phyloP scores from a whole-genome alignment of 2,329 filamentous ascomycete genomes.

The Epichloe festucae region DNA sequence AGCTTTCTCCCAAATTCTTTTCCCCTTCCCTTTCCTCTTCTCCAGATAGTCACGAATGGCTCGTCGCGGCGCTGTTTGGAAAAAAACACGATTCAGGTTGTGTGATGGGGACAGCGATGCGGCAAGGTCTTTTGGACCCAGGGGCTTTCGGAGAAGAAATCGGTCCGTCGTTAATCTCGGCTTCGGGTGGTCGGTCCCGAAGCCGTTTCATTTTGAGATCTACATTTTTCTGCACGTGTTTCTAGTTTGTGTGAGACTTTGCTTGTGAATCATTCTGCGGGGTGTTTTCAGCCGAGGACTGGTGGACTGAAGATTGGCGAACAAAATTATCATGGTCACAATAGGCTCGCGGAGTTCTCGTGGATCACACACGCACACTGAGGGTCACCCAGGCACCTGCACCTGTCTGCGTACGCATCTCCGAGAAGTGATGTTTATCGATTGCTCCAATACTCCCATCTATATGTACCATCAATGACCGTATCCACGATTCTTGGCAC shows the following conservation, averaged over 20 bases:
- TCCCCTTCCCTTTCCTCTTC: conserved; percentile 20
- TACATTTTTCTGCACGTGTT: conserved; percentile 26
- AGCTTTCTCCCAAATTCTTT: neutral
- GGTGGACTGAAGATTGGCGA: no score
- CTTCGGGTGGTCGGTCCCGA: conserved; percentile 33
- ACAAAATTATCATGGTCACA: no score
- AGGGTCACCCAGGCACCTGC: no score
- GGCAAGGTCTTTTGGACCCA: conserved; percentile 24
- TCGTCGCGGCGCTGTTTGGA: conserved; percentile 20
- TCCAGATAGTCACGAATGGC: conserved; percentile 39
- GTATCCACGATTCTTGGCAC: neutral
- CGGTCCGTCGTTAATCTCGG: conserved; percentile 47
- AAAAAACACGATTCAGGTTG: neutral
- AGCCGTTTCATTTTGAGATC: conserved; percentile 47
- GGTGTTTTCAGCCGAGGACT: no score
- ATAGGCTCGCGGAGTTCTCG: no score
- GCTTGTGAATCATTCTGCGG: neutral
- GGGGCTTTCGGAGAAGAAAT: conserved; percentile 33
- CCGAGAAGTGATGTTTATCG: neutral
- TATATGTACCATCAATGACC: neutral
- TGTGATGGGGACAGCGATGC: conserved; percentile 14
- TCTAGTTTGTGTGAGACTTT: neutral
- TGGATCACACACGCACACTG: no score
- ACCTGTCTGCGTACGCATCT: no score
- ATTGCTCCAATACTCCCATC: neutral